Percentiles rank a stretch among this genome's conserved stretches.
Conservation (phyloP, 2,329 filamentous ascomycete species). For the Colletotrichum australisinense region DNA sequence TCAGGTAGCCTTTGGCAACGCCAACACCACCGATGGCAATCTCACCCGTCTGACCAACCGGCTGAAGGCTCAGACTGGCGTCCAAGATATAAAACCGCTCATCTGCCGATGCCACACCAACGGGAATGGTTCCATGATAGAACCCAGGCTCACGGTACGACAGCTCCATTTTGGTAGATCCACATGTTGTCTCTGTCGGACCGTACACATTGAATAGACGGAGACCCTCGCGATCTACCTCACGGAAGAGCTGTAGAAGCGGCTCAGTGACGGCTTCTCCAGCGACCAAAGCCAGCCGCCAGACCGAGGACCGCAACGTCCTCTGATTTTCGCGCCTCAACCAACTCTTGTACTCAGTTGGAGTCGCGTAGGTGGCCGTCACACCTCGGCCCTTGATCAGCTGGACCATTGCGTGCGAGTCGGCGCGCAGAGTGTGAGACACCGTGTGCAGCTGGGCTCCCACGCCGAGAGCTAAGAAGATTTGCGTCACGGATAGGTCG, state of each 20-base stretch:
- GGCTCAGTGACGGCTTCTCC: conserved; percentile 37
- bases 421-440: background rate
- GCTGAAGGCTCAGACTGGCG: conserved; percentile 45
- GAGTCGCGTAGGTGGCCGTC: background rate
- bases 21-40: conserved; percentile 46
- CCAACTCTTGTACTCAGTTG: conserved; percentile 1
- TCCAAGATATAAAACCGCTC: conserved; percentile 56
- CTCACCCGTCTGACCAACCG: conserved; percentile 49
- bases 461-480: background rate
- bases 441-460: background rate
- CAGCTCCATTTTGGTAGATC: conserved; percentile 34
- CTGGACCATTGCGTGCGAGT: background rate
- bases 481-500: conserved; percentile 5
- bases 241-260: conserved; percentile 26
- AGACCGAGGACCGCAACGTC: conserved; percentile 10
- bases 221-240: background rate
- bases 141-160: background rate
- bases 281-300: conserved; percentile 35
- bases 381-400: background rate
- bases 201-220: conserved; percentile 44
- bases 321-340: background rate
- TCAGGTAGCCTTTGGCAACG: conserved; percentile 47
- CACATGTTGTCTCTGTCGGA: conserved; percentile 43
- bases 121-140: conserved; percentile 19
- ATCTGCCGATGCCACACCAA: conserved; percentile 42